Evolutionary conservation across 169 alveolate species (phyloP), one percentile per base, ranked within the genome.

Genomic region (Amoebophrya sp.): DNA sequence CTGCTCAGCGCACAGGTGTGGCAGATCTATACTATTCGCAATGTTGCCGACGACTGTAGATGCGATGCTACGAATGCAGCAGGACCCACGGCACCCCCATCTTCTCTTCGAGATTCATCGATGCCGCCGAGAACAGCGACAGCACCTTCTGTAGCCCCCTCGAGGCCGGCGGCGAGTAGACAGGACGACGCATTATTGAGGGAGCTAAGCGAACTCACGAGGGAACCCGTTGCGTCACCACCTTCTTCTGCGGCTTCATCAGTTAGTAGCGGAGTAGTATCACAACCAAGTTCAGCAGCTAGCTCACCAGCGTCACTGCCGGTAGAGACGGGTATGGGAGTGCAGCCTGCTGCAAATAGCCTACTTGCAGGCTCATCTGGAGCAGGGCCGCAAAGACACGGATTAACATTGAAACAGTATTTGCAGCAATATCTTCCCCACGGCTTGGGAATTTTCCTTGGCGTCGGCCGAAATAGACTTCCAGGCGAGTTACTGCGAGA

Each of bases 61-160:
- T 65, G 83, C 83, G 83, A 65, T 47, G n/a, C n/a, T 47, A 47
- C 65, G 65, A 47, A n/a, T n/a, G n/a, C n/a, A n/a, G n/a, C n/a
- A n/a, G n/a, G n/a, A n/a, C n/a, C n/a, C n/a, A n/a, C n/a, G n/a
- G n/a, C n/a, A n/a, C n/a, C n/a, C n/a, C n/a, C n/a, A n/a, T n/a
- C n/a, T n/a, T n/a, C n/a, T n/a, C n/a, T n/a, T n/a, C n/a, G n/a
- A n/a, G n/a, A n/a, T n/a, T n/a, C n/a, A n/a, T n/a, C n/a, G n/a
- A n/a, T n/a, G n/a, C n/a, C n/a, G n/a, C n/a, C n/a, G n/a, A n/a
- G n/a, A n/a, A n/a, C n/a, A n/a, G n/a, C n/a, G n/a, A n/a, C n/a
- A n/a, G n/a, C n/a, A n/a, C n/a, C n/a, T n/a, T n/a, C n/a, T n/a
- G n/a, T n/a, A n/a, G n/a, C n/a, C n/a, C n/a, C n/a, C n/a, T n/a